Evolutionary conservation across 208 protist species (phyloP).

Genomic region (Crithidia bombi): DNA sequence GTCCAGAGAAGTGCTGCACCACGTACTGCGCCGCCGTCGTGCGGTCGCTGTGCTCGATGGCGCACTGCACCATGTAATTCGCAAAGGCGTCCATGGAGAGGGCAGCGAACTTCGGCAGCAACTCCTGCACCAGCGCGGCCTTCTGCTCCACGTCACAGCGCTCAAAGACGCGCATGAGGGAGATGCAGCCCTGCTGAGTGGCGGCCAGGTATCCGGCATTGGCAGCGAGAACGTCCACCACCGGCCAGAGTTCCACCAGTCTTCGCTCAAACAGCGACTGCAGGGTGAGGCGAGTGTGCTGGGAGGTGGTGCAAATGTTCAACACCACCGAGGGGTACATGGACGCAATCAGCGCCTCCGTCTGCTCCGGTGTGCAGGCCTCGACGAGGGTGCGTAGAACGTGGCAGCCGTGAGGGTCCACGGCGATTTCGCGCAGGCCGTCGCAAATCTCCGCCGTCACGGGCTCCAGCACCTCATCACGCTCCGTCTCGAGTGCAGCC

Average conservation of each 20-base stretch:
- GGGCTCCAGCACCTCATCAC: conserved; percentile 39
- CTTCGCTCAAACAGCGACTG: conserved; percentile 78
- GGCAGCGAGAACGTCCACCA: conserved; percentile 64
- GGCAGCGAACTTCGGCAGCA: conserved; percentile 69
- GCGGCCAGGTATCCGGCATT: conserved; percentile 83
- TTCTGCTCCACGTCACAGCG: conserved; percentile 61
- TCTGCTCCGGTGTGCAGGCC: conserved; percentile 54
- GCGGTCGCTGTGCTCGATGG: conserved; percentile 72
- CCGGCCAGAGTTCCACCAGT: conserved; percentile 55
- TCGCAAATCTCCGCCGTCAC: conserved; percentile 62
- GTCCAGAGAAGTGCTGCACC: conserved; percentile 53
- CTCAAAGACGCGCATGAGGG: conserved; percentile 87
- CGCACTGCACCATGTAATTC: conserved; percentile 93
- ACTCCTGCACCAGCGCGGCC: conserved; percentile 53
- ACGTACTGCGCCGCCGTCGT: conserved; percentile 67
- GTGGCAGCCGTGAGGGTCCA: conserved; percentile 81
- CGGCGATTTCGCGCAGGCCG: conserved; percentile 56
- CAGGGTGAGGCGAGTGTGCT: conserved; percentile 80
- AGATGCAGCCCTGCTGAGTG: conserved; percentile 89
- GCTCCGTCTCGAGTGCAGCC: conserved; percentile 54
- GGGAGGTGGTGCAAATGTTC: conserved; percentile 80
- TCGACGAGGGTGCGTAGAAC: conserved; percentile 67
- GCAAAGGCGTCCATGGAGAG: conserved; percentile 83
- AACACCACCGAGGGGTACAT: conserved; percentile 77
- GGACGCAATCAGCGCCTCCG: conserved; percentile 49